Evolutionary conservation across 208 protist genomes (phyloP).

Genomic region (Trypanosoma boissoni): DNA sequence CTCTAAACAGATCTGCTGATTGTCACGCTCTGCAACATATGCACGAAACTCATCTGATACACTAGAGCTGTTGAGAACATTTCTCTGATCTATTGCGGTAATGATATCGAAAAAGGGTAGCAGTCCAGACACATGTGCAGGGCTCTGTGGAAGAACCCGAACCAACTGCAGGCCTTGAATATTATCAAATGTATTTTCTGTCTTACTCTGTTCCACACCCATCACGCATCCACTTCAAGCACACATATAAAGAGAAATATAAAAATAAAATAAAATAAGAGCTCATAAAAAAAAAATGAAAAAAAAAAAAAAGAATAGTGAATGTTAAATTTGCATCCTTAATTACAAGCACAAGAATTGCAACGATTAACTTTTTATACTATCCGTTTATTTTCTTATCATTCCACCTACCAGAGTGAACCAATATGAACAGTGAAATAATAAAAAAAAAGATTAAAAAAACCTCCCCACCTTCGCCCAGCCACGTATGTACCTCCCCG

Average conservation of each 20-base stretch:
- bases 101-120: constrained; percentile 91
- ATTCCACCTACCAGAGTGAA: too few species aligned
- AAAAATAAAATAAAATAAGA: constrained; percentile 24
- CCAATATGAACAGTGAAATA: constrained; percentile 14
- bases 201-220: constrained; percentile 48
- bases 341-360: constrained; percentile 8
- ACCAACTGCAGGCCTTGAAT: constrained; percentile 80
- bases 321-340: neutral
- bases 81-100: constrained; percentile 53
- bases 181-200: constrained; percentile 8
- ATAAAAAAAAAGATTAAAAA: constrained; percentile 15
- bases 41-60: constrained; percentile 47
- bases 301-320: constrained; percentile 15
- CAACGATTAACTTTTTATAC: too few species aligned
- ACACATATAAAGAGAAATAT: constrained; percentile 8
- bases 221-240: constrained; percentile 17
- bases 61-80: constrained; percentile 19
- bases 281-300: constrained; percentile 5
- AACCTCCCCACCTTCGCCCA: constrained; percentile 12
- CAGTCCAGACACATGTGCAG: constrained; percentile 68
- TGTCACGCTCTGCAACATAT: constrained; percentile 41
- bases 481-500: constrained; percentile 1
- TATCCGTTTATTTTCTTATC: too few species aligned
- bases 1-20: constrained; percentile 43
- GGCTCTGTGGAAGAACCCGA: constrained; percentile 68